Conservation (phyloP, 2,329 filamentous ascomycete genomes). For the Endoconidiophora laricicola region DNA sequence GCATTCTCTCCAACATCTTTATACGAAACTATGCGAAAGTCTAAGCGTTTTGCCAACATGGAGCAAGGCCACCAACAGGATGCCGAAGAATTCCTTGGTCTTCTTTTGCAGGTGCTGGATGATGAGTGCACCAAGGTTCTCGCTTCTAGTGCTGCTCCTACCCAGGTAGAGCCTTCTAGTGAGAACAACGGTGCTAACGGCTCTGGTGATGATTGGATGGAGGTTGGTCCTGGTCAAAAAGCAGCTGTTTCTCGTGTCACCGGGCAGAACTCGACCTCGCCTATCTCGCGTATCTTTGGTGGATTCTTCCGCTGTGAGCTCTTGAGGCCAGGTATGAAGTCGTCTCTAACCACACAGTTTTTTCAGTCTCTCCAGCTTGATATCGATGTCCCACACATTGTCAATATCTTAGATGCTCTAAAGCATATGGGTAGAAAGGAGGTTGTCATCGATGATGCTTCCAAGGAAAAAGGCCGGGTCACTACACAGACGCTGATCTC, state of each 20-base stretch:
- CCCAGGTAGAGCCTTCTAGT: slow-evolving; percentile 17
- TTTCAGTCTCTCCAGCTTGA: slow-evolving; percentile 92
- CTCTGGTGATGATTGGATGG: slow-evolving; percentile 60
- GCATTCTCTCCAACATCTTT: slow-evolving; percentile 88
- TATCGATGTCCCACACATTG: slow-evolving; percentile 71
- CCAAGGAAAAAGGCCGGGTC: slow-evolving; percentile 53
- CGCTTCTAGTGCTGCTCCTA: slow-evolving; percentile 29
- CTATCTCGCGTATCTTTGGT: slow-evolving; percentile 86
- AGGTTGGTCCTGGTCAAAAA: slow-evolving; percentile 86
- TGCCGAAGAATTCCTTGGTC: slow-evolving; percentile 90
- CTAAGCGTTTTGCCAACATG: slow-evolving; percentile 61
- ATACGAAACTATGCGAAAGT: slow-evolving; percentile 75
- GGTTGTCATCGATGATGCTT: slow-evolving; percentile 55
- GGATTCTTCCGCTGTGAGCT: slow-evolving; percentile 83
- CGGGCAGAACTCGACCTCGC: slow-evolving; percentile 58
- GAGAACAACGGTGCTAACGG: slow-evolving; percentile 17
- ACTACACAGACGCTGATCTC: slow-evolving; percentile 95
- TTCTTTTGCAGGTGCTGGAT: slow-evolving; percentile 79
- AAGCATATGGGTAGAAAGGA: slow-evolving; percentile 73
- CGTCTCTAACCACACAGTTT: slow-evolving; percentile 81
- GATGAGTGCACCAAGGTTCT: slow-evolving; percentile 78
- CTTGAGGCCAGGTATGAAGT: slow-evolving; percentile 68
- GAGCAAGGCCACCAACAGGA: slow-evolving; percentile 92
- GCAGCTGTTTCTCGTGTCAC: slow-evolving; percentile 73
- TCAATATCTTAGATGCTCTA: slow-evolving; percentile 83